Conservation (phyloP, 1,284 basidiomycete genomes). For the Coniferiporia weirii region DNA sequence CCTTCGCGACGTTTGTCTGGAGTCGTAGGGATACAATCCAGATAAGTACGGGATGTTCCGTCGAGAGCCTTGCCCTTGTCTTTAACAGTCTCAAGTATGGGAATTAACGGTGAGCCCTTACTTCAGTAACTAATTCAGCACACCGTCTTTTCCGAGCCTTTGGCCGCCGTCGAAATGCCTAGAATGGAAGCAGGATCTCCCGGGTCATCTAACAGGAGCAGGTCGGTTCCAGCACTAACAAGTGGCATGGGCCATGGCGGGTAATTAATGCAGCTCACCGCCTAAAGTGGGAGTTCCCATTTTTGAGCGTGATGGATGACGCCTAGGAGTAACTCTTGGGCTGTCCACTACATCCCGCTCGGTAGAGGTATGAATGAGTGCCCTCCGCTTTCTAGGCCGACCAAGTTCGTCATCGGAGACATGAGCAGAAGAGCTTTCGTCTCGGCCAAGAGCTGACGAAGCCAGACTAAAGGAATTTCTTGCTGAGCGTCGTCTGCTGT, state of each 20-base stretch:
- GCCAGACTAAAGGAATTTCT: background rate
- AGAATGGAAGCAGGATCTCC: background rate
- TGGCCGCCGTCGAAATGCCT: background rate
- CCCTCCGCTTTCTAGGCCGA: slow-evolving; percentile 9
- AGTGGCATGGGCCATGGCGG: background rate
- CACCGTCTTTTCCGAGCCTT: background rate
- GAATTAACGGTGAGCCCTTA: background rate
- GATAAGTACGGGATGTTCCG: background rate
- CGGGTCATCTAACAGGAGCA: background rate
- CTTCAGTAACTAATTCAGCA: background rate
- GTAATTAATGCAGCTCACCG: background rate
- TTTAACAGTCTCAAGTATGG: background rate
- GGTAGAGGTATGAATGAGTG: background rate
- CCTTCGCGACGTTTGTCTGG: background rate
- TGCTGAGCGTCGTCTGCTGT: slow-evolving; percentile 9
- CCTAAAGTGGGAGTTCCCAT: background rate
- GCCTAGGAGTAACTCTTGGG: background rate
- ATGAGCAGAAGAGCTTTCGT: background rate
- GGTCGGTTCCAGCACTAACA: background rate
- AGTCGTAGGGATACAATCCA: background rate
- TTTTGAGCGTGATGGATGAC: background rate
- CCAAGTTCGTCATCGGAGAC: background rate
- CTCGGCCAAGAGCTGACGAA: background rate
- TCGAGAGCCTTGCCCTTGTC: background rate
- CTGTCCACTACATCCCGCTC: background rate